Evolutionary conservation across 2,329 filamentous ascomycete genomes (phyloP).

Genomic region (Chalara sp.): DNA sequence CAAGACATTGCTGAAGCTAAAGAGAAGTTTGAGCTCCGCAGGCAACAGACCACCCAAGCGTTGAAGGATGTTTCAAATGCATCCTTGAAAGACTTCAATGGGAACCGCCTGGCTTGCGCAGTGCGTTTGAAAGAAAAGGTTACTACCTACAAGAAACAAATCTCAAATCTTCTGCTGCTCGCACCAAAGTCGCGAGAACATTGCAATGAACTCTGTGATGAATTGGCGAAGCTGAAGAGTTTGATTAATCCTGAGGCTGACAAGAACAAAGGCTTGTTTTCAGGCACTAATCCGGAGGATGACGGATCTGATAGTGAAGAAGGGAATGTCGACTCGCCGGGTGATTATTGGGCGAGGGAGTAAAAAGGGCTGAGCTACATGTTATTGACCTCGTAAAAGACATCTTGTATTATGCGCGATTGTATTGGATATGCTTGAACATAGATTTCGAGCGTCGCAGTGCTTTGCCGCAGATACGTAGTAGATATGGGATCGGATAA

Average conservation of each 20-base stretch:
- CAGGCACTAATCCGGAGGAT: background rate
- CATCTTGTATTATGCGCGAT: too few species aligned
- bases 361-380: background rate
- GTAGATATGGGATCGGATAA: background rate
- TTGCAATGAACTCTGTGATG: conserved; percentile 14
- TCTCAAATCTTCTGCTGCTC: conserved; percentile 10
- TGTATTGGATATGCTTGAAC: too few species aligned
- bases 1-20: background rate
- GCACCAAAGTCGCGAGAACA: conserved; percentile 9
- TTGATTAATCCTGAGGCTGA: conserved; percentile 14
- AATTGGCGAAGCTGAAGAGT: conserved; percentile 13
- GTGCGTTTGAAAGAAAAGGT: conserved; percentile 13
- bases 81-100: background rate
- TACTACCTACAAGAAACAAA: conserved; percentile 8
- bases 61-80: conserved; percentile 5
- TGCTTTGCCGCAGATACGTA: background rate
- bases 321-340: background rate
- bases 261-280: conserved; percentile 9
- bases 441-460: background rate
- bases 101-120: background rate
- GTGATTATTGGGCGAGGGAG: background rate
- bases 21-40: background rate
- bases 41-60: background rate
- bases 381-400: background rate
- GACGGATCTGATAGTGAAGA: conserved; percentile 1